Percentiles rank a stretch among this genome's conserved stretches.
phyloP scores from a whole-genome alignment of 2,329 filamentous ascomycete genomes.

The Aspergillus uvarum region DNA sequence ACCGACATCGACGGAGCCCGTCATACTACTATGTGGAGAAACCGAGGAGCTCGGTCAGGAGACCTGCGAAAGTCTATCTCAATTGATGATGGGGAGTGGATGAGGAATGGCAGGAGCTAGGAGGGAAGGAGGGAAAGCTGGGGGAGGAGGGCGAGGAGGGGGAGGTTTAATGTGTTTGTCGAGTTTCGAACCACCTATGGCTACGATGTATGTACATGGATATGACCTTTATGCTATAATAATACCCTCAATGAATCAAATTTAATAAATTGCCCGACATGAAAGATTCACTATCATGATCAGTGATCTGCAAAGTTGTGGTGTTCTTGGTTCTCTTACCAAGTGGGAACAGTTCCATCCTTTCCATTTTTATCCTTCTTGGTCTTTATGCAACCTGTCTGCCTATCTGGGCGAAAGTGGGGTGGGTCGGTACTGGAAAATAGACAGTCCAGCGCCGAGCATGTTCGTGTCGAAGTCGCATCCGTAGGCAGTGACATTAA shows the following conservation, averaged over 20 bases:
- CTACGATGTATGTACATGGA: neutral
- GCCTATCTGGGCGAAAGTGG: neutral
- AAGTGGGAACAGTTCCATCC: neutral
- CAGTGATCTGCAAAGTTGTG: neutral
- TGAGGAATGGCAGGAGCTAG: neutral
- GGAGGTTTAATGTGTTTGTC: neutral
- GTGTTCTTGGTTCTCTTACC: neutral
- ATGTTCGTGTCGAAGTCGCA: neutral
- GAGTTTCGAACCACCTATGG: neutral
- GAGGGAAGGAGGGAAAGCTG: neutral
- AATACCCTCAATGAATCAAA: neutral
- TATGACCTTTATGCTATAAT: neutral
- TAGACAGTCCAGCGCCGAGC: neutral
- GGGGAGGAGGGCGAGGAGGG: too few relatives aligned
- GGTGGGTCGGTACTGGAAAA: neutral
- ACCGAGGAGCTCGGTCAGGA: constrained; percentile 27
- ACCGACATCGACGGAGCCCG: constrained; percentile 25
- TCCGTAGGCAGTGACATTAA: neutral
- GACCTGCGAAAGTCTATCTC: constrained; percentile 40
- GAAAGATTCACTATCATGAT: neutral
- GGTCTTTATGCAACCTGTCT: neutral
- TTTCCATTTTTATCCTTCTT: neutral
- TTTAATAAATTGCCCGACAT: neutral
- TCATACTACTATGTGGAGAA: constrained; percentile 35
- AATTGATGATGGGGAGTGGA: neutral